These are phyloP conservation scores for Auricularia auricula-judae DNA, from an alignment of 768 basidiomycete genomes.

Conservation along the genomic window DNA sequence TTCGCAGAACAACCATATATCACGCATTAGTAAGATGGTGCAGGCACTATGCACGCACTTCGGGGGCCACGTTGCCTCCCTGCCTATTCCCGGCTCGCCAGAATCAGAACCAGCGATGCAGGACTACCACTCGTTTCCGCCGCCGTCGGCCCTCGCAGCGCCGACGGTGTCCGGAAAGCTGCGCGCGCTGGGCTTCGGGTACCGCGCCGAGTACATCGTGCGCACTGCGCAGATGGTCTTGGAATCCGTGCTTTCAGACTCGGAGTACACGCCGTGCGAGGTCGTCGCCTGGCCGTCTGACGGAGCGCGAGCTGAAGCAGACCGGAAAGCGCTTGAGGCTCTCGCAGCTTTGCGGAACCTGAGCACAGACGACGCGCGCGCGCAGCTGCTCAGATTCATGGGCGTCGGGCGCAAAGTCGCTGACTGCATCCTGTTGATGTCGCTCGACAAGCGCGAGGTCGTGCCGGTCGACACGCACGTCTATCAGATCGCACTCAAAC, in stretches of 20 bases:
- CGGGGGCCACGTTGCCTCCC: slow-evolving; percentile 54
- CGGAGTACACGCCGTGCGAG: slow-evolving; percentile 20
- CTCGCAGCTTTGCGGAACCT: slow-evolving; percentile 39
- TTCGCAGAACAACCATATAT: slow-evolving; percentile 93
- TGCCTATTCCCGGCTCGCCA: slow-evolving; percentile 21
- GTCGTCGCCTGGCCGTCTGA: neutral
- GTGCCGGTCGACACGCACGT: slow-evolving; percentile 97
- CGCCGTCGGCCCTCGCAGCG: slow-evolving; percentile 53
- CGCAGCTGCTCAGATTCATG: slow-evolving; percentile 66
- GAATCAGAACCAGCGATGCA: slow-evolving; percentile 22
- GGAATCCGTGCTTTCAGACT: slow-evolving; percentile 18
- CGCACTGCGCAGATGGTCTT: slow-evolving; percentile 71
- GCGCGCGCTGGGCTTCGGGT: slow-evolving; percentile 86
- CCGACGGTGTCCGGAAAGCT: slow-evolving; percentile 50
- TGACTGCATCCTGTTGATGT: slow-evolving; percentile 90
- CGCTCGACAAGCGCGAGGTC: slow-evolving; percentile 79
- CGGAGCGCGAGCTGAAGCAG: neutral
- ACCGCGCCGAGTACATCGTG: slow-evolving; percentile 85
- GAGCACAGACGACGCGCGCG: slow-evolving; percentile 50
- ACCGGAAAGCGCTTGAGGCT: slow-evolving; percentile 51
- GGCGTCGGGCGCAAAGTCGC: slow-evolving; percentile 97
- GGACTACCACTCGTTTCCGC: slow-evolving; percentile 74
- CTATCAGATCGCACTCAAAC: slow-evolving; percentile 72
- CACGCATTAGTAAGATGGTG: slow-evolving; percentile 90
- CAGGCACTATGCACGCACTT: slow-evolving; percentile 69